Evolutionary conservation across 768 basidiomycete genomes (phyloP), one percentile per base, ranked within the genome.

Genomic region (Lactarius psammicola): DNA sequence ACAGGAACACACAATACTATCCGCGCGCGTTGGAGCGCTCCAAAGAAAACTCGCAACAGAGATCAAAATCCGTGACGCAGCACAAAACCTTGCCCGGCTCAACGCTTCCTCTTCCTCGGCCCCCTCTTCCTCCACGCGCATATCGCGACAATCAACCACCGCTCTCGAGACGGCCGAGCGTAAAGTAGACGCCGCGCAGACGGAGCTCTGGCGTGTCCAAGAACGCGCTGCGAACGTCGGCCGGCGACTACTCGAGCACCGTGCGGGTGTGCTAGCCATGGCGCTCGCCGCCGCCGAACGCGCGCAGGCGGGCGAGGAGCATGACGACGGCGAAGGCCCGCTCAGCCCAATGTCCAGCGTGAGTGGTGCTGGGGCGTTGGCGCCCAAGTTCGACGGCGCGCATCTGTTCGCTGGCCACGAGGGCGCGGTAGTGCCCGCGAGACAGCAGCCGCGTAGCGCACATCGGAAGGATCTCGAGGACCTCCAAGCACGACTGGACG

Each of bases 11-110:
- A 83, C 87, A 74, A 75, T 86, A 53, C 82, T 95, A 33, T 78
- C 83, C 33, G 84, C 88, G 4, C 84, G 91, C 17, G 77, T 88
- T 13, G 81, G 78, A 40, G 87, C 89, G 28, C 81, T 87, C 76
- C 80, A 81, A 59, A 91, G 85, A 75, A 94, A 91, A 72, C 82
- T 95, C 61, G 79, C 83, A 2, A 82, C 92, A 38, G 94, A 95
- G 73, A 89, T 86, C 55, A 94, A 91, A 73, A 93, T 95, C 36
- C 91, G 94, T 28, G 92, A 95, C 69, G 93, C 93, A 1, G 90
- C 92, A 2, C 71, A 86, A 8, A 92, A 88, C 18, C 82, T 95
- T 4, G 82, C 87, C 60, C 86, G 82, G 75, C 81, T 91, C 60
- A 88, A 90, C 72, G 77, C 75, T 11, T 75, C 82, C 13, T 75